These are phyloP conservation scores for Rhodomyrtus tomentosa DNA, from an alignment of 345 rosid genomes.

Conservation along the genomic window DNA sequence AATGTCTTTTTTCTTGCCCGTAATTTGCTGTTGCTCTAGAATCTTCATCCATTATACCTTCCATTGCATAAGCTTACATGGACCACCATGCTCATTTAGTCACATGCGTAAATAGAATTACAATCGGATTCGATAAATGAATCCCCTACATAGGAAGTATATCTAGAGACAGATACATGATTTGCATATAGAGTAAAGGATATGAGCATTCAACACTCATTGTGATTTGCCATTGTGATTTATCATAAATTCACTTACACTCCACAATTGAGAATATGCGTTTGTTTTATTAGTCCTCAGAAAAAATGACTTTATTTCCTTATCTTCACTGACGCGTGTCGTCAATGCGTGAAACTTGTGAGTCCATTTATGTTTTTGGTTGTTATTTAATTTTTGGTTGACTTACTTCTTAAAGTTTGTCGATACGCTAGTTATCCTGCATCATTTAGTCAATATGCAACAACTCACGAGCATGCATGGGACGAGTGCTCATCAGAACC, in stretches of 20 bases:
- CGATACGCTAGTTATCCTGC: background rate
- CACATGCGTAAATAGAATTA: too few species aligned
- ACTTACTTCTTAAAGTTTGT: background rate
- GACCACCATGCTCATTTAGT: too few species aligned
- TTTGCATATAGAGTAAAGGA: too few species aligned
- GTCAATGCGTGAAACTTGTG: background rate
- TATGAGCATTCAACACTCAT: too few species aligned
- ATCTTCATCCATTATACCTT: too few species aligned
- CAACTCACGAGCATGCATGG: background rate
- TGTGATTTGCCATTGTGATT: background rate
- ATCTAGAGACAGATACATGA: too few species aligned
- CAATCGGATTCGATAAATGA: too few species aligned
- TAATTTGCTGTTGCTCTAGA: too few species aligned
- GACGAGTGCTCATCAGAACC: background rate
- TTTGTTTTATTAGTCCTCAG: background rate
- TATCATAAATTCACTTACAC: background rate
- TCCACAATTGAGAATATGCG: background rate
- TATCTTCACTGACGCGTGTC: background rate
- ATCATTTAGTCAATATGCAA: background rate
- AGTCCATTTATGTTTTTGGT: background rate
- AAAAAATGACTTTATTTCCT: background rate
- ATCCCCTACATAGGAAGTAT: too few species aligned
- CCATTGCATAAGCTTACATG: too few species aligned
- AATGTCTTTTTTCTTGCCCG: too few species aligned
- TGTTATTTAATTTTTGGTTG: background rate